Conservation (phyloP, 768 basidiomycete species). For the Serendipita sp. region DNA sequence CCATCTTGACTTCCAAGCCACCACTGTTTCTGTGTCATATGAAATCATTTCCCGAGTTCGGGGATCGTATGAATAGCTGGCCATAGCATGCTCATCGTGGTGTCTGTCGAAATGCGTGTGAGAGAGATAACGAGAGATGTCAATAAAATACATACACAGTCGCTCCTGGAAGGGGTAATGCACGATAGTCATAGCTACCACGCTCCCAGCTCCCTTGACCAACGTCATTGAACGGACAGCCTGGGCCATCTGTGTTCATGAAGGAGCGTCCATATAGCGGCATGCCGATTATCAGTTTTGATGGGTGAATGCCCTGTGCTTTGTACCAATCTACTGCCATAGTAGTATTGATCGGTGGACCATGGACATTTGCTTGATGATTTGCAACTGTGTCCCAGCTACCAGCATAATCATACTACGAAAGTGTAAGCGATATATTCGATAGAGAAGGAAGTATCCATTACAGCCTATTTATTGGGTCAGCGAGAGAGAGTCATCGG, state of each 20-base stretch:
- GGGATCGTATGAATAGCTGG: constrained; percentile 76
- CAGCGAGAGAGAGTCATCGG: constrained; percentile 40
- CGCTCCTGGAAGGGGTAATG: constrained; percentile 61
- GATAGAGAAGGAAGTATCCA: constrained; percentile 7
- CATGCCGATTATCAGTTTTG: constrained; percentile 78
- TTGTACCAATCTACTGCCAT: constrained; percentile 57
- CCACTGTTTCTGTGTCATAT: constrained; percentile 60
- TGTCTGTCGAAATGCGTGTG: not conserved
- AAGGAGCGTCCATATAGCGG: constrained; percentile 92
- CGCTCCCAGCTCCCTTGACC: constrained; percentile 85
- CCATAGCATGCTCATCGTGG: constrained; percentile 47
- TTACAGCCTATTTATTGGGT: not conserved
- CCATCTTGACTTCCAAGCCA: constrained; percentile 59
- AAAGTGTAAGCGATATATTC: not conserved
- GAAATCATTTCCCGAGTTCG: constrained; percentile 63
- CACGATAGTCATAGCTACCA: constrained; percentile 86
- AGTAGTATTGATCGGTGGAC: constrained; percentile 40
- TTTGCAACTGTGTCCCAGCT: constrained; percentile 27
- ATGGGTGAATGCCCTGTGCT: constrained; percentile 48
- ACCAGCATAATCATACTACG: constrained; percentile 21
- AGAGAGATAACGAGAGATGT: constrained; percentile 12
- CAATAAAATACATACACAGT: constrained; percentile 24
- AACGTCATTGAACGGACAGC: constrained; percentile 58
- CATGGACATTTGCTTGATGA: constrained; percentile 76
- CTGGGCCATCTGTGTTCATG: constrained; percentile 68